Evolutionary conservation across 495 filamentous ascomycete species (phyloP).

Genomic region (Penicillium silybi): DNA sequence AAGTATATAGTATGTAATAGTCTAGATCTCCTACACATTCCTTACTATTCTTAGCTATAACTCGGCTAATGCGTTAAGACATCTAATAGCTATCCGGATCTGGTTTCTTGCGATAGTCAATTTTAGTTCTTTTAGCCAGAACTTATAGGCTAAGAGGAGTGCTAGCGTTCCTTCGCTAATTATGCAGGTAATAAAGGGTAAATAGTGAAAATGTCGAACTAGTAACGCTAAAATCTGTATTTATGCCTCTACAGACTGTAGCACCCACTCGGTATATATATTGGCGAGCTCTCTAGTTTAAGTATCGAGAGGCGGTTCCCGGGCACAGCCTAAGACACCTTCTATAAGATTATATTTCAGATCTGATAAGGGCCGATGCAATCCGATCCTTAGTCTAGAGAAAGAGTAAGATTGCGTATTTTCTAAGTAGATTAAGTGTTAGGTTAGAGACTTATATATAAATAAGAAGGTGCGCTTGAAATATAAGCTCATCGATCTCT

Average conservation of each 20-base stretch:
- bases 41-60: constrained; percentile 49
- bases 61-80: constrained; percentile 24
- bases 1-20: constrained; percentile 57
- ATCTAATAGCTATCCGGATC: constrained; percentile 31
- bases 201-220: constrained; percentile 18
- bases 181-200: constrained; percentile 33
- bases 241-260: constrained; percentile 24
- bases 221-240: constrained; percentile 28
- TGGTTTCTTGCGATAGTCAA: constrained; percentile 25
- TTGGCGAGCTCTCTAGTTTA: constrained; percentile 23
- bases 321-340: constrained; percentile 26
- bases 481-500: constrained; percentile 35
- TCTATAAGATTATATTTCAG: constrained; percentile 28
- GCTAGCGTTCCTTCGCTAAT: constrained; percentile 25
- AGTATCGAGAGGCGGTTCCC: constrained; percentile 19
- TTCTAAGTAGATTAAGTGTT: too few species aligned
- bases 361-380: constrained; percentile 30
- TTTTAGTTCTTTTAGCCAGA: constrained; percentile 19
- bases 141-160: constrained; percentile 26
- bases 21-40: constrained; percentile 70
- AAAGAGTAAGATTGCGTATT: neutral
- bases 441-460: constrained; percentile 30
- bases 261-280: constrained; percentile 23
- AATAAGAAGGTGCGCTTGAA: constrained; percentile 32
- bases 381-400: constrained; percentile 20